A percentile compares a stretch with the other conserved stretches of the same genome.
These are phyloP conservation scores for Cryptosporidium sp. DNA, from an alignment of 169 alveolate species.

Conservation along the genomic window DNA sequence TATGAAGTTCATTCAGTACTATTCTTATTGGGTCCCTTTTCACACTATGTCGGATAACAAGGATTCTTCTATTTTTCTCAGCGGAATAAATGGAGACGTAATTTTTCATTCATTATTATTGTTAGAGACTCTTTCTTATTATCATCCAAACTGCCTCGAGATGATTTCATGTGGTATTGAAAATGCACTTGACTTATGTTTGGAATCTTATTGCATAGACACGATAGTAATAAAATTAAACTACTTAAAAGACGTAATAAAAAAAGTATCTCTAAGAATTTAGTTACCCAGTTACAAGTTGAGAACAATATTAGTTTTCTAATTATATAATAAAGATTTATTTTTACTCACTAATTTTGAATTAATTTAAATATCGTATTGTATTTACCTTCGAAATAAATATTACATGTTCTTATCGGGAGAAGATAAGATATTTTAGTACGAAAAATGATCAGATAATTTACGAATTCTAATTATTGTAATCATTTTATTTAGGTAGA, in stretches of 20 bases:
- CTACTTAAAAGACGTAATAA: slow-evolving; percentile 25
- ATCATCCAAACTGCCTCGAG: slow-evolving; percentile 66
- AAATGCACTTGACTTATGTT: slow-evolving; percentile 54
- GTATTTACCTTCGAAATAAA: background rate
- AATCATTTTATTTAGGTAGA: background rate
- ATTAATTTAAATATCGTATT: too few species aligned
- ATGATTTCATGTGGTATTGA: slow-evolving; percentile 62
- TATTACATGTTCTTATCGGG: background rate
- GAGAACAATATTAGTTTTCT: background rate
- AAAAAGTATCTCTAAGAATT: background rate
- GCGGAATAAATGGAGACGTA: slow-evolving; percentile 57
- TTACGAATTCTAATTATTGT: background rate
- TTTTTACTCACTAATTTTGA: background rate
- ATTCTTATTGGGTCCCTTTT: slow-evolving; percentile 64
- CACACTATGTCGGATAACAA: background rate
- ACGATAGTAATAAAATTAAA: slow-evolving; percentile 51
- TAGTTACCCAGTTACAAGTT: background rate
- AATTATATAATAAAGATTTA: too few species aligned
- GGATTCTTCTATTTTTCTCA: slow-evolving; percentile 2
- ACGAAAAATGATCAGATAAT: background rate
- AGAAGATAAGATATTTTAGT: background rate
- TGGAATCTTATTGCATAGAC: slow-evolving; percentile 28
- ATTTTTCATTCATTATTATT: slow-evolving; percentile 40
- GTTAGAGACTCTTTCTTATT: slow-evolving; percentile 47
- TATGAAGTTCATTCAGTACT: slow-evolving; percentile 27